Evolutionary conservation across 2,329 filamentous ascomycete species (phyloP), one percentile per base, ranked within the genome.

Genomic region (Colletotrichum agaves): DNA sequence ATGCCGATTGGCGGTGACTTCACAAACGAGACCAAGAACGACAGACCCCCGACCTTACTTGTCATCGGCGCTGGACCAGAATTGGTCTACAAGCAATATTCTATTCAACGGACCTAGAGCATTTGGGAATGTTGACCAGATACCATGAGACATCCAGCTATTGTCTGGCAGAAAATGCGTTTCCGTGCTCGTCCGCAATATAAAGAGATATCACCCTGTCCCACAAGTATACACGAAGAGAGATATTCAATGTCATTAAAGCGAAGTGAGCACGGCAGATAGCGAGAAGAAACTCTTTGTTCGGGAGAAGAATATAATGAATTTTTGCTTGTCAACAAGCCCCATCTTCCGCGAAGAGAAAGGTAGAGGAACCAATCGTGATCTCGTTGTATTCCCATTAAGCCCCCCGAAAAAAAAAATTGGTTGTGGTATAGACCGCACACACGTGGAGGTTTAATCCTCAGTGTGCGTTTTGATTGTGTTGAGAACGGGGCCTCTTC

Each of bases 21-120:
- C 47, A 52, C 10, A n/a, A 17, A 12, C n/a, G 17, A 12, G 27
- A 12, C 17, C 15, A 15, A 35, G n/a, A 21, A 2, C 23, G 8
- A 8, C 12, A 7, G 5, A 27, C 27, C 27, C 27, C 27, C 27
- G 27, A 27, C 27, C 27, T 27, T 7, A 7, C 27, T 27, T 7
- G 27, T 27, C 46, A 4, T 19, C 69, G 58, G 57, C 65, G 76
- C 73, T 71, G 74, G 75, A 72, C 79, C 79, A 81, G 81, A 80
- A 81, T 75, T 80, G 77, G 74, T 70, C 76, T 79, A 77, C 70
- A 57, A 72, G 77, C 74, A 76, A 75, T 75, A 73, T 67, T 76
- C 75, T 72, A 64, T 70, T 74, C 75, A 73, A 63, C 74, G 72
- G 55, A 68, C 11, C 19, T 19, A 19, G 13, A 13, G 71, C 72